These are phyloP conservation scores for Lepidium africanum DNA, from an alignment of 345 rosid species.

Conservation along the genomic window DNA sequence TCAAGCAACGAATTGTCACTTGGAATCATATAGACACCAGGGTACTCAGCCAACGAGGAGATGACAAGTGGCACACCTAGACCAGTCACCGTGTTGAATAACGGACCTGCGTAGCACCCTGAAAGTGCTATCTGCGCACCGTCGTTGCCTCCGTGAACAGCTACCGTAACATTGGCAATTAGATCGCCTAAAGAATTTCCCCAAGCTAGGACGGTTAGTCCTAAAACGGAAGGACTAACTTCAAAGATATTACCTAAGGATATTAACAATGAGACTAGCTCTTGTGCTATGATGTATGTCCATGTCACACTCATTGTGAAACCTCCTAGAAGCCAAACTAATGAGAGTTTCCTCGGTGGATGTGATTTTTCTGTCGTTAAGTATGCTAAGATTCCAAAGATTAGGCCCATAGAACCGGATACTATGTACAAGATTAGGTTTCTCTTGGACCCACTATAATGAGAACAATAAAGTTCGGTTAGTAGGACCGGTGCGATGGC, in stretches of 20 bases:
- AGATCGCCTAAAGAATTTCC: conserved; percentile 88
- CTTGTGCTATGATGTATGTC: conserved; percentile 83
- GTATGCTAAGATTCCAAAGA: conserved; percentile 48
- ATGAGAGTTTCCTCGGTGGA: conserved; percentile 55
- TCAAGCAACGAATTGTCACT: conserved; percentile 54
- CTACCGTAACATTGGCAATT: conserved; percentile 63
- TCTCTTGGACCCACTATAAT: conserved; percentile 17
- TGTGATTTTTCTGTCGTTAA: conserved; percentile 40
- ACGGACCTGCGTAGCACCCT: conserved; percentile 85
- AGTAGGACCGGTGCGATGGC: conserved; percentile 64
- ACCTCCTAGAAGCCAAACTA: conserved; percentile 78
- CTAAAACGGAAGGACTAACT: conserved; percentile 64
- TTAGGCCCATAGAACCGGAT: conserved; percentile 37
- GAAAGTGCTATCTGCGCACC: conserved; percentile 79
- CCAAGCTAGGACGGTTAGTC: conserved; percentile 85
- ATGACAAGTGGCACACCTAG: conserved; percentile 62
- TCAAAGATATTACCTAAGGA: conserved; percentile 59
- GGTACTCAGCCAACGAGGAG: conserved; percentile 49
- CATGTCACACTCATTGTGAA: conserved; percentile 84
- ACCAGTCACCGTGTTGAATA: conserved; percentile 72
- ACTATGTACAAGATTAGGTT: conserved; percentile 36
- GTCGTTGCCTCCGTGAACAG: conserved; percentile 52
- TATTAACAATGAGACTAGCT: conserved; percentile 65
- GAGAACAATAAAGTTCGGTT: conserved; percentile 41
- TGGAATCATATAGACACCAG: conserved; percentile 40